Evolutionary conservation across 805 yeast species (phyloP), one percentile per base, ranked within the genome.

Genomic region (Wickerhamiella sergipiensis): DNA sequence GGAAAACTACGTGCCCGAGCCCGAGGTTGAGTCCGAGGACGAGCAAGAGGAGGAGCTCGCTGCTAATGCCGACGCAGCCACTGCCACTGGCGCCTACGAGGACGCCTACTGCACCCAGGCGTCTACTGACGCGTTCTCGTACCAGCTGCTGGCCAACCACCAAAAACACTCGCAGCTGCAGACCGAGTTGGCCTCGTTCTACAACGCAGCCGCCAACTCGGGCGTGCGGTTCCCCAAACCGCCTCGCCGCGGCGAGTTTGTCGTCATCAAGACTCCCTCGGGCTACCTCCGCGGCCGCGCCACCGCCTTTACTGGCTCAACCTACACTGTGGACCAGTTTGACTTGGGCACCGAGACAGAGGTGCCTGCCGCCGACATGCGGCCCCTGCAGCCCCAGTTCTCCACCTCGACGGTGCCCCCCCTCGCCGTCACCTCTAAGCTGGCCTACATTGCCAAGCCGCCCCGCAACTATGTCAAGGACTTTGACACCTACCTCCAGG

Each of bases 381-480:
- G 82, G 53, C 68, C 69, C 2, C 69, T 83, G 50, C 83, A 87
- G 15, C 50, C 71, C 33, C 73, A 74, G 58, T 79, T 73, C 61
- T 65, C 67, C 5, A 49, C 65, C 24, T 52, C 67, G 8, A 57
- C 64, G 1, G 64, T 64, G 45, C 75, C 80, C 44, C 70, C 77
- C 12, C 81, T 80, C 61, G 81, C 82, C 13, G 78, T 72, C 58
- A 68, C 75, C n/a, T 72, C 75, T 29, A 69, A 64, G 49, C 70
- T 83, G 56, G 75, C 80, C 21, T 71, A 74, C 58, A 64, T 83
- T 45, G 71, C 67, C 52, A 67, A 76, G 47, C 86, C 89, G 4
- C 84, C 86, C 3, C 69, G 71, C 24, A 81, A 78, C 55, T 81
- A 78, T 63, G 67, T 72, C 49, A 66, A 71, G 17, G 81, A 77